Conservation (phyloP, 106 monocot genomes). For the Dendrobium huoshanense region DNA sequence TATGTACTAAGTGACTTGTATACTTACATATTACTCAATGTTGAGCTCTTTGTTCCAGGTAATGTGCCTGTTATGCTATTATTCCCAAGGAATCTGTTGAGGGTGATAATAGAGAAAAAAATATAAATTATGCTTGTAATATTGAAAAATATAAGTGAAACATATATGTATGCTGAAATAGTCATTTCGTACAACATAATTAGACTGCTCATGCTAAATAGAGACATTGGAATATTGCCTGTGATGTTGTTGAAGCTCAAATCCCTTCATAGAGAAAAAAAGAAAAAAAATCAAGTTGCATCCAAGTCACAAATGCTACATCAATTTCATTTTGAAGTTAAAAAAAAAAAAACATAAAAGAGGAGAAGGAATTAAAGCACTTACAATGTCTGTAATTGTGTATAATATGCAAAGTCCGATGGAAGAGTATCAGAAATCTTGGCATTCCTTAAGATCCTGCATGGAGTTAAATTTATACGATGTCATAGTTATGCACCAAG, state of each 20-base stretch:
- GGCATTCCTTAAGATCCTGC: constrained; percentile 68
- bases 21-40: constrained; percentile 49
- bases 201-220: constrained; percentile 55
- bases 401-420: constrained; percentile 37
- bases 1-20: not conserved
- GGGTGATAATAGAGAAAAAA: constrained; percentile 7
- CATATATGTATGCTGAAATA: not conserved
- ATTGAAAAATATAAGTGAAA: not conserved
- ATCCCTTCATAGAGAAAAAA: constrained; percentile 38
- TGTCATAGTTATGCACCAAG: not conserved
- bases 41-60: constrained; percentile 45
- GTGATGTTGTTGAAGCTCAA: constrained; percentile 93
- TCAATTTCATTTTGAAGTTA: not conserved
- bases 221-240: constrained; percentile 56
- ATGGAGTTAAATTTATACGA: not conserved
- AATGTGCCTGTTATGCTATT: constrained; percentile 69
- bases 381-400: constrained; percentile 44
- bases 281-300: not conserved
- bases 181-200: constrained; percentile 39
- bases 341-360: too few relatives aligned
- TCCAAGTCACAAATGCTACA: not conserved
- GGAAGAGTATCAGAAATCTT: constrained; percentile 54
- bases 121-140: not conserved
- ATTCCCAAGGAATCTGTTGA: constrained; percentile 79
- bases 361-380: constrained; percentile 3